Evolutionary conservation across 2,329 filamentous ascomycete species (phyloP).

Genomic region (Chalara sp.): DNA sequence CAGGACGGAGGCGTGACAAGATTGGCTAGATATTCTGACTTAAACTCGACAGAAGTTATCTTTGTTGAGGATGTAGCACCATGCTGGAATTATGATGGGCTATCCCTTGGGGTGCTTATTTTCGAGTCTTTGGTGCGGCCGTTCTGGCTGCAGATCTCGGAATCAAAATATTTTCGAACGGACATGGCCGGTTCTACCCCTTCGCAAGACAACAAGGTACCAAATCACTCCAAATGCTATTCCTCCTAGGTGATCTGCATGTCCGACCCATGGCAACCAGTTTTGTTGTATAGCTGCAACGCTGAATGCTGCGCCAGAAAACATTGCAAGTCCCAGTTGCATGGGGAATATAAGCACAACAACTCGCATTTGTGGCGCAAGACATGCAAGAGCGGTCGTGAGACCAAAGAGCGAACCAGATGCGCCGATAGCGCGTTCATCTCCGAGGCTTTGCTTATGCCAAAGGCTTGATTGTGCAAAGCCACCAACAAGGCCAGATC

Average conservation of each 20-base stretch:
- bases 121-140: no score
- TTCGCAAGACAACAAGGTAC: not conserved
- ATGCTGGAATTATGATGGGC: no score
- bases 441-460: not conserved
- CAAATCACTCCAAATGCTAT: conserved; percentile 4
- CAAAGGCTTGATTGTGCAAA: conserved; percentile 6
- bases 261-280: conserved; percentile 6
- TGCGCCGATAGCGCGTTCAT: conserved; percentile 7
- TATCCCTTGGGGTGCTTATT: no score
- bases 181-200: not conserved
- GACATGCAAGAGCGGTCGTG: conserved; percentile 2
- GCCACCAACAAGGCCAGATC: conserved; percentile 11
- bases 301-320: not conserved
- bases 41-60: no score
- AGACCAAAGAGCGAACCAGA: conserved; percentile 10
- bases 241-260: conserved; percentile 13
- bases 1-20: no score
- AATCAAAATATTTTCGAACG: no score
- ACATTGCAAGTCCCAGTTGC: conserved; percentile 2
- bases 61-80: no score
- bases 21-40: no score
- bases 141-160: no score
- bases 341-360: conserved; percentile 10
- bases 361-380: not conserved
- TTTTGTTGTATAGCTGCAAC: conserved; percentile 6